phyloP scores from a whole-genome alignment of 306 rosid species.

The Biancaea sappan region DNA sequence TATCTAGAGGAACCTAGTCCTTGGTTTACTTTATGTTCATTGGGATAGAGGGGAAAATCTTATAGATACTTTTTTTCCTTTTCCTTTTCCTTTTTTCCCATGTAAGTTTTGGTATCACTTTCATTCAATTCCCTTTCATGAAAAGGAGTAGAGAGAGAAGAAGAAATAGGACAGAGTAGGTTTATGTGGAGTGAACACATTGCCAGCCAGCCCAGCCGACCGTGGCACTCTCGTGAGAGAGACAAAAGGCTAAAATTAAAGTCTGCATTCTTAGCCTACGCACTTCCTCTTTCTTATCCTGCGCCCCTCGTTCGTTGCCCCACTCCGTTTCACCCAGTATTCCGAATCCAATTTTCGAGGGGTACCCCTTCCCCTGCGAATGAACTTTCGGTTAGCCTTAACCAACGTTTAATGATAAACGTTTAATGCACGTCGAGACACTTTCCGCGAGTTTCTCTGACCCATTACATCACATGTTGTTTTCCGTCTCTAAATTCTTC shows the following conservation, averaged over 20 bases:
- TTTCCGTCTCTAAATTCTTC: slow-evolving; percentile 46
- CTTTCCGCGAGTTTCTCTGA: slow-evolving; percentile 58
- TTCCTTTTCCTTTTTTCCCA: slow-evolving; percentile 1
- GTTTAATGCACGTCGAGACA: slow-evolving; percentile 57
- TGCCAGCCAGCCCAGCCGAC: slow-evolving; percentile 90
- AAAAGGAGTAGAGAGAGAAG: slow-evolving; percentile 59
- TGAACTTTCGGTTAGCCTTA: slow-evolving; percentile 43
- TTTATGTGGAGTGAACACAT: slow-evolving; percentile 59
- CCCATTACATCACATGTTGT: slow-evolving; percentile 51
- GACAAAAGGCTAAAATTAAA: slow-evolving; percentile 55
- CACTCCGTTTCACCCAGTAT: slow-evolving; percentile 18
- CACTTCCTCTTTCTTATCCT: slow-evolving; percentile 50
- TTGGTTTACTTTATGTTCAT: neutral
- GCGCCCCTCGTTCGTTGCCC: slow-evolving; percentile 19
- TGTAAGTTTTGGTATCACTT: slow-evolving; percentile 55
- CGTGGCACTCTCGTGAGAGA: slow-evolving; percentile 88
- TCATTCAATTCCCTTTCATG: slow-evolving; percentile 63
- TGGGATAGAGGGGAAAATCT: slow-evolving; percentile 28
- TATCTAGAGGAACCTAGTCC: neutral
- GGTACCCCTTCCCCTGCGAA: slow-evolving; percentile 48
- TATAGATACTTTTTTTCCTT: neutral
- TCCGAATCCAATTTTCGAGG: slow-evolving; percentile 59
- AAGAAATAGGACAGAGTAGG: slow-evolving; percentile 50
- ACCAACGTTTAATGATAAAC: slow-evolving; percentile 46
- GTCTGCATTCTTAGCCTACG: slow-evolving; percentile 44